Evolutionary conservation across 495 filamentous ascomycete genomes (phyloP), one percentile per base, ranked within the genome.

Genomic region (Penicillium lagena): DNA sequence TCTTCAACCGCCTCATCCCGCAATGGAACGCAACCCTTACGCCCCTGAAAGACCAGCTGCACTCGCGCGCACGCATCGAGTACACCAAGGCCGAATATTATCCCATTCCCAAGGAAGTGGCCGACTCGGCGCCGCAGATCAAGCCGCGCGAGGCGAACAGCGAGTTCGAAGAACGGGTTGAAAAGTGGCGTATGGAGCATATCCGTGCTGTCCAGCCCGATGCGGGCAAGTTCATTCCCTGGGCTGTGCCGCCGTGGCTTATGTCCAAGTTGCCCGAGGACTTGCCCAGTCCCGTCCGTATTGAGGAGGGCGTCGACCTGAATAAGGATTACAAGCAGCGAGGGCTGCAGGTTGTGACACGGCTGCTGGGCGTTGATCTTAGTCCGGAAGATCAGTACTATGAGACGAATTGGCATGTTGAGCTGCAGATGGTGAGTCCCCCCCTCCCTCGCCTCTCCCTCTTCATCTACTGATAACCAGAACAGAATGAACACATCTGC

Each of bases 401-500:
- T 42, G 35, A 58, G 37, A 50, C 63, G 14, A 63, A 66, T 9
- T 77, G 58, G 58, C 61, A 61, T 54, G 52, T 77, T 12, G 62
- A 70, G 40, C 60, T 66, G 2, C 60, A 66, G 37, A 60, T 63
- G 54, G 66, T 65, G 39, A 52, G 49, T 42, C 17, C 10, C n/a
- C 9, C 1, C 2, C 9, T 13, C 6, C 3, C 6, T 10, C 32
- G 22, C 13, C 4, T 10, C 7, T 1, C 11, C 10, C 6, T 12
- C n/a, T 13, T 13, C 14, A 28, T 43, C 29, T 29, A 29, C 28
- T 17, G 10, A 2, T 36, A 30, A 35, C 36, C 14, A 1, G 12
- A 35, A 8, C 29, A 64, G 62, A 72, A 72, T 37, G 68, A 72
- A 38, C 67, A 70, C 29, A 60, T 72, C 42, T 64, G 58, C 39